Evolutionary conservation across 1,284 basidiomycete species (phyloP).

Genomic region (Fistulina hepatica): DNA sequence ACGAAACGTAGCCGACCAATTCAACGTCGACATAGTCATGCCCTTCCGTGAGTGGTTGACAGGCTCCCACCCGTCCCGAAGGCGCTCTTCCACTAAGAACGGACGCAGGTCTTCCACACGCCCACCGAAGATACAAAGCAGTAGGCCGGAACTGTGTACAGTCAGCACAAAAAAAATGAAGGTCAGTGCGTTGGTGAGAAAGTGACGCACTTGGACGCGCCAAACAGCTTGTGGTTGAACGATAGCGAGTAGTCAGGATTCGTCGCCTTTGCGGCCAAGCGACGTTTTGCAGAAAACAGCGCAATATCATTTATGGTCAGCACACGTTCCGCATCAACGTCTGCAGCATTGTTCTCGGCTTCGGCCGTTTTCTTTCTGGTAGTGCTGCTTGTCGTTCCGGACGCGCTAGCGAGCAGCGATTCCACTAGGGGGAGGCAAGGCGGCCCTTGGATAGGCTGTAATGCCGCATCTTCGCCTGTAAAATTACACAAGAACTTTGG

Average conservation of each 20-base stretch:
- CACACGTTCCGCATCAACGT: slow-evolving; percentile 23
- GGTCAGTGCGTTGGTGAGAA: not conserved
- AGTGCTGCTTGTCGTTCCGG: slow-evolving; percentile 42
- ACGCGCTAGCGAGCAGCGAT: slow-evolving; percentile 47
- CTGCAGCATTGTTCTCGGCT: too few relatives aligned
- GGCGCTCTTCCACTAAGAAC: slow-evolving; percentile 50
- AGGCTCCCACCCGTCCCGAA: slow-evolving; percentile 62
- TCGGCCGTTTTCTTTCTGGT: too few relatives aligned
- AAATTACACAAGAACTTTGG: not conserved
- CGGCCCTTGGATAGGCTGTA: slow-evolving; percentile 40
- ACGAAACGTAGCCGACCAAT: slow-evolving; percentile 45
- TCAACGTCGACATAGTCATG: slow-evolving; percentile 49
- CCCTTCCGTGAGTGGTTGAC: slow-evolving; percentile 41
- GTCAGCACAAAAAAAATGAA: slow-evolving; percentile 2
- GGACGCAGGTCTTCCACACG: slow-evolving; percentile 41
- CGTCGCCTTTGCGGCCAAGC: slow-evolving; percentile 37
- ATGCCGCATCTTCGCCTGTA: slow-evolving; percentile 46
- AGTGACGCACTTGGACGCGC: slow-evolving; percentile 56
- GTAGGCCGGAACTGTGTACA: slow-evolving; percentile 37
- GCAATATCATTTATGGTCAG: slow-evolving; percentile 51
- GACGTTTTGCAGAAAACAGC: slow-evolving; percentile 42
- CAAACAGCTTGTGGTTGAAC: slow-evolving; percentile 47
- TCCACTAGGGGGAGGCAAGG: slow-evolving; percentile 41
- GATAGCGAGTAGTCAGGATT: slow-evolving; percentile 46
- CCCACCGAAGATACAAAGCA: slow-evolving; percentile 57